phyloP scores from a whole-genome alignment of 1,284 basidiomycete genomes.

The Fomitopsis betulina region DNA sequence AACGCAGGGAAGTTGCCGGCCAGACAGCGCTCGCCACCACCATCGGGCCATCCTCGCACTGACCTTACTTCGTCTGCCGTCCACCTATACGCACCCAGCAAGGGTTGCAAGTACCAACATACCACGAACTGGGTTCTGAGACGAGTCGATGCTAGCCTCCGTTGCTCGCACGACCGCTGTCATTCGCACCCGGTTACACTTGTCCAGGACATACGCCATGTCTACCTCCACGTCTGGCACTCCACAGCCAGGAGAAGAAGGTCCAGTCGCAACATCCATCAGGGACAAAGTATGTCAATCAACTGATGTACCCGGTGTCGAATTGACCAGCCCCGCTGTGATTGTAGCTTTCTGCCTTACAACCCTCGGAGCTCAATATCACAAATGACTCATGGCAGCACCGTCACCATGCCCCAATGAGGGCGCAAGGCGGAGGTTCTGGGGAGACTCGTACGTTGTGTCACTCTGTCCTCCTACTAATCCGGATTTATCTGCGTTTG shows the following conservation, averaged over 20 bases:
- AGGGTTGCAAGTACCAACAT: neutral
- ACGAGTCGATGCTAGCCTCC: slow-evolving; percentile 16
- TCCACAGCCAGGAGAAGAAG: slow-evolving; percentile 12
- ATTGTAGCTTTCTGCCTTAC: slow-evolving; percentile 51
- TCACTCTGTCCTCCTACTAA: neutral
- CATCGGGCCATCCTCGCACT: neutral
- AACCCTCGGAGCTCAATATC: slow-evolving; percentile 55
- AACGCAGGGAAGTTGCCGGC: neutral
- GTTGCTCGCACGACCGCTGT: slow-evolving; percentile 17
- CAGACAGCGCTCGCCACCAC: neutral
- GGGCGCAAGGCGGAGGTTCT: slow-evolving; percentile 52
- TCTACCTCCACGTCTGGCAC: slow-evolving; percentile 16
- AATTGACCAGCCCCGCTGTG: neutral
- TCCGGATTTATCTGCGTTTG: neutral
- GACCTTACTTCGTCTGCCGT: neutral
- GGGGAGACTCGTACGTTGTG: slow-evolving; percentile 65
- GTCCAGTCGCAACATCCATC: slow-evolving; percentile 44
- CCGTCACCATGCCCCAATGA: slow-evolving; percentile 74
- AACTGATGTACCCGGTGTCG: neutral
- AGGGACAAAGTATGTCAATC: slow-evolving; percentile 45
- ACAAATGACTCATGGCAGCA: slow-evolving; percentile 77
- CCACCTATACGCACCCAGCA: neutral
- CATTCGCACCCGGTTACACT: slow-evolving; percentile 18
- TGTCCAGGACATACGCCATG: slow-evolving; percentile 17
- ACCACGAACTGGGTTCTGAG: neutral